Evolutionary conservation across 1,284 basidiomycete genomes (phyloP).

Genomic region (Phellinidium pouzarii): DNA sequence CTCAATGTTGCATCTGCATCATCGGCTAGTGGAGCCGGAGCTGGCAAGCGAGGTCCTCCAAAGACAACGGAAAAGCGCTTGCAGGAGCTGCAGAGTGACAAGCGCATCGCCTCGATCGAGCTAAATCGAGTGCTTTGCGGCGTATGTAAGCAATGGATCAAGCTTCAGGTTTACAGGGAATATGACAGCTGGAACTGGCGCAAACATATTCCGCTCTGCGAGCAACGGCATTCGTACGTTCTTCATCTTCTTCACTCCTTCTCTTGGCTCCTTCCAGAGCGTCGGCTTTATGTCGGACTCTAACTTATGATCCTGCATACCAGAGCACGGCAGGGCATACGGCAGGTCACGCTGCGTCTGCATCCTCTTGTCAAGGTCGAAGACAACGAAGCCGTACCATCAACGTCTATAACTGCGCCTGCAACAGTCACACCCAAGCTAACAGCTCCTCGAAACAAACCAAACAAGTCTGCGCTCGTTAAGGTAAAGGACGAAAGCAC

Average conservation of each 20-base stretch:
- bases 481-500: slow-evolving; percentile 9
- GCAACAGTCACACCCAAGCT: background rate
- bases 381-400: background rate
- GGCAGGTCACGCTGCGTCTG: background rate
- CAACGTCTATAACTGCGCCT: background rate
- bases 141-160: slow-evolving; percentile 55
- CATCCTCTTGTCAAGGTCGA: background rate
- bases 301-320: background rate
- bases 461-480: background rate
- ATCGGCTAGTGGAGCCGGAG: background rate
- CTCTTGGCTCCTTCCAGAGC: background rate
- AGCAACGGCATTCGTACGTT: slow-evolving; percentile 9
- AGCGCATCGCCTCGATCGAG: slow-evolving; percentile 40
- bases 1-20: background rate
- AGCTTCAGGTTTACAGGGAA: slow-evolving; percentile 27
- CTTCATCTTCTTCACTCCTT: background rate
- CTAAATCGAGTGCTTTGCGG: slow-evolving; percentile 48
- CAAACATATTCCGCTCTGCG: slow-evolving; percentile 13
- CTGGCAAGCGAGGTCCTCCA: background rate
- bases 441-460: slow-evolving; percentile 3
- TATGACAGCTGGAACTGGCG: slow-evolving; percentile 17
- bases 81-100: slow-evolving; percentile 47
- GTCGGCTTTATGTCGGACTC: too few species aligned
- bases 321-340: background rate
- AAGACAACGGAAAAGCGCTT: background rate